Evolutionary conservation across 1,139 yeast species (phyloP).

Genomic region (Magnusiomyces clavatus): DNA sequence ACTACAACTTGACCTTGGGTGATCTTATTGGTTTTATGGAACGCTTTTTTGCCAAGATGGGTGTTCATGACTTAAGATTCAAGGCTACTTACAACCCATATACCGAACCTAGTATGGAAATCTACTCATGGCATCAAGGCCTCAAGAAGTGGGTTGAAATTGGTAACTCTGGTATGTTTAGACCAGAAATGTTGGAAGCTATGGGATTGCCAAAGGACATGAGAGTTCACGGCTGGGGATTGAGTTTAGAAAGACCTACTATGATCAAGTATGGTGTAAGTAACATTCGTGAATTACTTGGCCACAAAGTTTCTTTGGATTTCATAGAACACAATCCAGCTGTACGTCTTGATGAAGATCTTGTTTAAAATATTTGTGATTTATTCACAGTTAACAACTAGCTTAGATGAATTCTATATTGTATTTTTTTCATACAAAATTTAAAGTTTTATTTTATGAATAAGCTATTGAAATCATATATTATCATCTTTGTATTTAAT

Average conservation of each 20-base stretch:
- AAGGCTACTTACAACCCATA: conserved; percentile 98
- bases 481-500: not conserved
- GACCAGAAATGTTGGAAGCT: conserved; percentile 98
- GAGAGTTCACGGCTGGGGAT: conserved; percentile 96
- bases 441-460: not conserved
- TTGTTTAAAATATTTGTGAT: conserved; percentile 32
- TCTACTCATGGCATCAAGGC: conserved; percentile 94
- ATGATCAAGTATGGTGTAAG: conserved; percentile 97
- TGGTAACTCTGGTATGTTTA: conserved; percentile 98
- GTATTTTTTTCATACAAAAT: not conserved
- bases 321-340: conserved; percentile 96
- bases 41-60: conserved; percentile 94
- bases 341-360: conserved; percentile 82
- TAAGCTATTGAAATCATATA: not conserved
- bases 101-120: conserved; percentile 98
- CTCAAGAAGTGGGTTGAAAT: conserved; percentile 97
- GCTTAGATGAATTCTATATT: not conserved
- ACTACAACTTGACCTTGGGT: conserved; percentile 88
- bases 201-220: conserved; percentile 95
- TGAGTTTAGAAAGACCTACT: conserved; percentile 95
- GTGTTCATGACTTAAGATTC: conserved; percentile 88
- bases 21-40: conserved; percentile 98
- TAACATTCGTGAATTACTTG: conserved; percentile 89
- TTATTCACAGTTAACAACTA: not conserved
- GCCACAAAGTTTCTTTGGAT: conserved; percentile 88